phyloP scores from a whole-genome alignment of 208 protist species.

The Wallacemonas sp. region DNA sequence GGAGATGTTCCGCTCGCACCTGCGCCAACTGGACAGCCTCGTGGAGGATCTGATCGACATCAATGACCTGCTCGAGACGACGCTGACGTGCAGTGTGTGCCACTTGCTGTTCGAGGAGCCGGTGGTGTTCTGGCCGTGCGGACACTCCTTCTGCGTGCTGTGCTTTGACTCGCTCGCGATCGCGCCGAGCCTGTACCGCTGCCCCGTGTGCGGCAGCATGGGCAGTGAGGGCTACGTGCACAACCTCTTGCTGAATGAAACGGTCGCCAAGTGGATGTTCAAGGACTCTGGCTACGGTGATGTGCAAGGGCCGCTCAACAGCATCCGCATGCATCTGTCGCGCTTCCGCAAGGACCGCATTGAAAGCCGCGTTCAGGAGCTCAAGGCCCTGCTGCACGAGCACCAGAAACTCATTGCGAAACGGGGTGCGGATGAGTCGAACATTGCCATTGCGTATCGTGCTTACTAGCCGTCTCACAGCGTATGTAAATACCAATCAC shows the following conservation, averaged over 20 bases:
- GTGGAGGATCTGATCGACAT: constrained; percentile 85
- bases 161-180: constrained; percentile 86
- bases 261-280: constrained; percentile 90
- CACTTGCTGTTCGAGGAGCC: constrained; percentile 80
- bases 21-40: constrained; percentile 66
- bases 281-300: constrained; percentile 85
- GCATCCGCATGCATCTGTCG: constrained; percentile 76
- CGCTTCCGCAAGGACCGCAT: constrained; percentile 68
- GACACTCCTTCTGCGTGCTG: constrained; percentile 77
- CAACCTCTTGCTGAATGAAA: constrained; percentile 80
- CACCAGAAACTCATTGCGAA: constrained; percentile 20
- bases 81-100: constrained; percentile 78
- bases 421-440: constrained; percentile 19
- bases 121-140: constrained; percentile 87
- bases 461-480: constrained; percentile 73
- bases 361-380: constrained; percentile 35
- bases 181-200: constrained; percentile 82
- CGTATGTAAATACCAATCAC: too few species aligned
- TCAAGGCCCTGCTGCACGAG: constrained; percentile 40
- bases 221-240: constrained; percentile 87
- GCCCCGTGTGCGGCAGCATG: constrained; percentile 82
- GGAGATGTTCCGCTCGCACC: constrained; percentile 57
- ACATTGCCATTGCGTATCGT: constrained; percentile 76
- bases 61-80: constrained; percentile 75
- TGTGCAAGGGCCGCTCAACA: constrained; percentile 67